Evolutionary conservation across 208 protist species (phyloP).

Genomic region (Leishmania gerbilli): DNA sequence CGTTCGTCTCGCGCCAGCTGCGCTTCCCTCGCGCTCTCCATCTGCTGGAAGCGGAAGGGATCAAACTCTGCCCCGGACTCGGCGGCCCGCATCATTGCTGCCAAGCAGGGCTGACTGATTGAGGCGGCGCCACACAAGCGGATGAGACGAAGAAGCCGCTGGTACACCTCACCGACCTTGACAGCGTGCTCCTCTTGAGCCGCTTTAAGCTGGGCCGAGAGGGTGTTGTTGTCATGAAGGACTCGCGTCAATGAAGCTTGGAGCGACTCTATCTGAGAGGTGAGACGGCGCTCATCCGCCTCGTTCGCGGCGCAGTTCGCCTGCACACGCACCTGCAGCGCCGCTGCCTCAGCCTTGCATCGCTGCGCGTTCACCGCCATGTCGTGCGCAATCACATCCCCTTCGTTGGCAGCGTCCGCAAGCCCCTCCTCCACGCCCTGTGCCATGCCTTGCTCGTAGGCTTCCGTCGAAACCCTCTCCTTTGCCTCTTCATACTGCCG

Average conservation of each 20-base stretch:
- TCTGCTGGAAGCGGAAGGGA: slow-evolving; percentile 25
- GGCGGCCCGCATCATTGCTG: slow-evolving; percentile 31
- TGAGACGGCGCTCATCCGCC: slow-evolving; percentile 44
- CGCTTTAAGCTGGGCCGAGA: slow-evolving; percentile 25
- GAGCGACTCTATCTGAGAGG: slow-evolving; percentile 45
- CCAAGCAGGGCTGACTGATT: slow-evolving; percentile 33
- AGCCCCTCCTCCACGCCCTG: slow-evolving; percentile 66
- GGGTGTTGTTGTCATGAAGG: slow-evolving; percentile 22
- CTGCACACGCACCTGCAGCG: slow-evolving; percentile 53
- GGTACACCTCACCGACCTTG: slow-evolving; percentile 28
- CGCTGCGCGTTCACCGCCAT: slow-evolving; percentile 52
- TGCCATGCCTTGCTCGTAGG: slow-evolving; percentile 58
- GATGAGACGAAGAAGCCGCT: slow-evolving; percentile 25
- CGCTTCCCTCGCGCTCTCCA: slow-evolving; percentile 20
- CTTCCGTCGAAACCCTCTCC: slow-evolving; percentile 44
- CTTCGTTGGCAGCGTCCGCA: slow-evolving; percentile 46
- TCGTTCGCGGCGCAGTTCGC: slow-evolving; percentile 37
- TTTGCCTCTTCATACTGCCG: slow-evolving; percentile 58
- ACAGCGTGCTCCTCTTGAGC: slow-evolving; percentile 17
- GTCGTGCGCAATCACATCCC: slow-evolving; percentile 50
- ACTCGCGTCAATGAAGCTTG: slow-evolving; percentile 21
- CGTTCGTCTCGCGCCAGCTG: slow-evolving; percentile 33
- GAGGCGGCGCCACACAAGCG: slow-evolving; percentile 15
- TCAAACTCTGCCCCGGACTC: slow-evolving; percentile 29
- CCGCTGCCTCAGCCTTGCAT: slow-evolving; percentile 50